phyloP scores from a whole-genome alignment of 495 filamentous ascomycete species.

The Cladorrhinum samala region DNA sequence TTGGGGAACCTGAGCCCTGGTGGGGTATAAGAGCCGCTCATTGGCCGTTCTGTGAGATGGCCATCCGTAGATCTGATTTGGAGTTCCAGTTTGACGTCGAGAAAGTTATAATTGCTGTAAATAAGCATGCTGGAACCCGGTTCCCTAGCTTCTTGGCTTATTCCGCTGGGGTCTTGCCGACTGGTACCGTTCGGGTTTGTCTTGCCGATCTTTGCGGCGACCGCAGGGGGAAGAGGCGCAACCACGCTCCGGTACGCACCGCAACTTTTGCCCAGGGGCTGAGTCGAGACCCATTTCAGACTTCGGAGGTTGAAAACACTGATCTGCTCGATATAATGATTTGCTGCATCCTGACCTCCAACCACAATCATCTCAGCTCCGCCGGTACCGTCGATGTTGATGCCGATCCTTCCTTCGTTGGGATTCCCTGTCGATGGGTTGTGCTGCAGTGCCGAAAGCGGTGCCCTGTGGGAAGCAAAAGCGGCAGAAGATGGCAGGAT shows the following conservation, averaged over 20 bases:
- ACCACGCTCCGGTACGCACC: slow-evolving; percentile 96
- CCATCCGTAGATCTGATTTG: slow-evolving; percentile 84
- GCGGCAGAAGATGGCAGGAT: slow-evolving; percentile 82
- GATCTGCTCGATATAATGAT: slow-evolving; percentile 97
- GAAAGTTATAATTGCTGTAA: slow-evolving; percentile 98
- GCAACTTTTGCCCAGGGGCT: slow-evolving; percentile 77
- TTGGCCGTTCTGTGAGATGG: slow-evolving; percentile 75
- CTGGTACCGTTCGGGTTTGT: slow-evolving; percentile 21
- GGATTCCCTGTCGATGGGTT: slow-evolving; percentile 74
- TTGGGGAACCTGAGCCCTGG: slow-evolving; percentile 93
- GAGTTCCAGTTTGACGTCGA: slow-evolving; percentile 92
- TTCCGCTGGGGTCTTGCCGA: slow-evolving; percentile 29
- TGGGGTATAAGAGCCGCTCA: slow-evolving; percentile 80
- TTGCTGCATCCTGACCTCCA: slow-evolving; percentile 92
- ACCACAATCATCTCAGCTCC: slow-evolving; percentile 97
- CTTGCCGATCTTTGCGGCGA: slow-evolving; percentile 67
- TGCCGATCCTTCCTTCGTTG: slow-evolving; percentile 78
- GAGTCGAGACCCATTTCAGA: slow-evolving; percentile 88
- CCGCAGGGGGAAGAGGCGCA: slow-evolving; percentile 61
- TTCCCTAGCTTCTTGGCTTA: slow-evolving; percentile 47
- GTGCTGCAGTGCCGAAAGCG: slow-evolving; percentile 79
- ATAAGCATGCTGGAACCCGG: slow-evolving; percentile 84
- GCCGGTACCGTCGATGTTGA: slow-evolving; percentile 80
- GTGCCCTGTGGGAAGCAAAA: slow-evolving; percentile 76
- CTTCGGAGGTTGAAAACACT: slow-evolving; percentile 97